A percentile compares a stretch with the other conserved stretches of the same genome.
Conservation (phyloP, 139 green algal species). For the Tetraselmis chui region DNA sequence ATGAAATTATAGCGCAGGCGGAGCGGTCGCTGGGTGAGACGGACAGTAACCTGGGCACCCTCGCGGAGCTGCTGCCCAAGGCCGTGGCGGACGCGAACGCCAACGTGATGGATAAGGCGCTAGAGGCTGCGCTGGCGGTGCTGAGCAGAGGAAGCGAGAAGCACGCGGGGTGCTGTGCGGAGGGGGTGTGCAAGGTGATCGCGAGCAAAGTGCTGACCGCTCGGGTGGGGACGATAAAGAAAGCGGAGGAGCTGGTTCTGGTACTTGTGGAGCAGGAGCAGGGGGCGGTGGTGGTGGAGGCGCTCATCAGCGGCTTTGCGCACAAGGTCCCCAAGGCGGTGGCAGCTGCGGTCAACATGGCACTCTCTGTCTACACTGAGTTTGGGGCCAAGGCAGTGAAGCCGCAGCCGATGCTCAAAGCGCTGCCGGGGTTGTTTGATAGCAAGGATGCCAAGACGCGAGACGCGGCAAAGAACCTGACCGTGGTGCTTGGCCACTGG, state of each 20-base stretch:
- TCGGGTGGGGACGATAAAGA: slow-evolving; percentile 67
- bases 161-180: slow-evolving; percentile 42
- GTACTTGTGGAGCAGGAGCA: slow-evolving; percentile 81
- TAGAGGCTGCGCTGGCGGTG: slow-evolving; percentile 67
- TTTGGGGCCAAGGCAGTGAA: slow-evolving; percentile 73
- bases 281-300: slow-evolving; percentile 33
- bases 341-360: slow-evolving; percentile 62
- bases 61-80: slow-evolving; percentile 69
- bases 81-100: slow-evolving; percentile 77
- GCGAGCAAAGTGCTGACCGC: slow-evolving; percentile 73
- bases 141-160: slow-evolving; percentile 44
- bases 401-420: slow-evolving; percentile 77
- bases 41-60: neutral
- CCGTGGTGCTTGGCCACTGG: slow-evolving; percentile 74
- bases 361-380: slow-evolving; percentile 39
- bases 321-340: slow-evolving; percentile 91
- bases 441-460: slow-evolving; percentile 79
- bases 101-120: slow-evolving; percentile 79
- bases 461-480: slow-evolving; percentile 73
- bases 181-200: slow-evolving; percentile 48
- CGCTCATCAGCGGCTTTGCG: slow-evolving; percentile 50
- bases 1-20: slow-evolving; percentile 39
- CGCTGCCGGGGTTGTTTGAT: slow-evolving; percentile 72
- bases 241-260: slow-evolving; percentile 57
- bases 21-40: neutral